Conservation (phyloP, 192 early-diverging fungal species). For the Radiomyces spectabilis region DNA sequence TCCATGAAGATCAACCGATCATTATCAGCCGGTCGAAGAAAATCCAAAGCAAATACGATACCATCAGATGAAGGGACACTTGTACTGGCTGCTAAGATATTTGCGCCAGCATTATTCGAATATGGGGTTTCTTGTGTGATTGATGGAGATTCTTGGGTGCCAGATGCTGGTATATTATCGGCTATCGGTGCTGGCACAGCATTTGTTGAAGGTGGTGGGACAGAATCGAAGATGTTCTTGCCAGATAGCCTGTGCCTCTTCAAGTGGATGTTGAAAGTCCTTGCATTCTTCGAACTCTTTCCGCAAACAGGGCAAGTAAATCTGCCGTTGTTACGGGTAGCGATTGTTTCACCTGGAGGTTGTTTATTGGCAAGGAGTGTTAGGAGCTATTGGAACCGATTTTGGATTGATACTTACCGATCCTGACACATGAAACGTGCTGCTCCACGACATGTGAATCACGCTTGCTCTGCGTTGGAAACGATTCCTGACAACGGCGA, state of each 20-base stretch:
- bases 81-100: not conserved
- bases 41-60: not conserved
- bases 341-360: not conserved
- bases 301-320: not conserved
- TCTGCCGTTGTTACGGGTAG: not conserved
- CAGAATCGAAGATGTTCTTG: constrained; percentile 2
- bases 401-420: not conserved
- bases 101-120: not conserved
- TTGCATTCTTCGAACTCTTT: not conserved
- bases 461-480: not conserved
- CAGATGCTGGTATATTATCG: constrained; percentile 3
- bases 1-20: not conserved
- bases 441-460: not conserved
- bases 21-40: not conserved
- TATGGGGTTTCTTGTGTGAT: not conserved
- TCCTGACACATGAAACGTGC: not conserved
- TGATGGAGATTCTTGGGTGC: not conserved
- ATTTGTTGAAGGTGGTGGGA: too few relatives aligned
- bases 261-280: constrained; percentile 1
- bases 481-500: not conserved
- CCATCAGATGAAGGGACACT: not conserved
- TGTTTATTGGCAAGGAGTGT: not conserved
- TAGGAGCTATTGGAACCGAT: not conserved
- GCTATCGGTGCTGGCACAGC: not conserved
- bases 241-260: constrained; percentile 1